phyloP scores from a whole-genome alignment of 1,139 yeast genomes.

The Scheffersomyces illinoinensis region DNA sequence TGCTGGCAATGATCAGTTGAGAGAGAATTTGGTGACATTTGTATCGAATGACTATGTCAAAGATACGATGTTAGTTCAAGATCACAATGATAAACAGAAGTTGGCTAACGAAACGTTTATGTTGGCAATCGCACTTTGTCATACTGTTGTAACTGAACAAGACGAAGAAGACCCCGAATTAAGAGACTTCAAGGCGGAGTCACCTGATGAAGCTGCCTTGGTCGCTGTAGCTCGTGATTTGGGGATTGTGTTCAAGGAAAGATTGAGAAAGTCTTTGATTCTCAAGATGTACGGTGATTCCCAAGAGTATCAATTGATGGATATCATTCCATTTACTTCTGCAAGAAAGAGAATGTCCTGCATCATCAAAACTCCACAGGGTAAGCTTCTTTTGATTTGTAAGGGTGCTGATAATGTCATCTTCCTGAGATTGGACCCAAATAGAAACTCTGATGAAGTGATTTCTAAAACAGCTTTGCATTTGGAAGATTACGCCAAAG shows the following conservation, averaged over 20 bases:
- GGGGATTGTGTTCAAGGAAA: constrained; percentile 78
- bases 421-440: constrained; percentile 63
- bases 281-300: constrained; percentile 75
- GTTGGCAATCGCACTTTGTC: constrained; percentile 88
- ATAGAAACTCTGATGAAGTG: constrained; percentile 35
- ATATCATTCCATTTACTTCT: constrained; percentile 83
- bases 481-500: constrained; percentile 91
- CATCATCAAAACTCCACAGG: constrained; percentile 47
- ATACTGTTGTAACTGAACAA: constrained; percentile 83
- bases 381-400: constrained; percentile 61
- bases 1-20: constrained; percentile 55
- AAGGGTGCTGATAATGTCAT: constrained; percentile 97
- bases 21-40: constrained; percentile 72
- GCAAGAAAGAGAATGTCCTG: constrained; percentile 80
- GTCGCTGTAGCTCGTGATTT: constrained; percentile 92
- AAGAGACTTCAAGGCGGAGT: constrained; percentile 77
- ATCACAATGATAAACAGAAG: constrained; percentile 56
- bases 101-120: constrained; percentile 72
- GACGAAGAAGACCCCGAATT: constrained; percentile 57
- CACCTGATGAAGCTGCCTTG: constrained; percentile 98
- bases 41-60: constrained; percentile 61
- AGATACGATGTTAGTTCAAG: constrained; percentile 32
- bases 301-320: constrained; percentile 70
- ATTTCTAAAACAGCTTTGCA: constrained; percentile 71
- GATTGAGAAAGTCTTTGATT: constrained; percentile 70